phyloP scores from a whole-genome alignment of 306 rosid genomes.

The cucumber (Cucumis sativus) region Cucumber_9930_V3 NC_026660.2:9098001-9098500 shows the following conservation, averaged over 20 bases:
- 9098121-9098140: conserved; percentile 73
- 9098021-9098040: background rate
- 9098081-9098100: conserved; percentile 87
- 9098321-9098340: background rate
- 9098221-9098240: background rate
- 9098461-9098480: too few relatives aligned
- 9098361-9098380: too few relatives aligned
- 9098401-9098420: too few relatives aligned
- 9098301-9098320: background rate
- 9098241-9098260: background rate
- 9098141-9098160: conserved; percentile 71
- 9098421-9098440: too few relatives aligned
- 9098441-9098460: too few relatives aligned
- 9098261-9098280: background rate
- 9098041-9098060: background rate
- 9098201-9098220: conserved; percentile 30
- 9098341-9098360: background rate
- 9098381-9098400: too few relatives aligned
- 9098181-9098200: conserved; percentile 71
- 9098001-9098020: conserved; percentile 50
- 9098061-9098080: conserved; percentile 45
- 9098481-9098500: too few relatives aligned
- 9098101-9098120: conserved; percentile 77
- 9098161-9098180: conserved; percentile 85
- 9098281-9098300: background rate